A percentile compares a stretch with the other conserved stretches of the same genome.
phyloP scores from a whole-genome alignment of 2,329 filamentous ascomycete genomes.

The Colletotrichum musicola region DNA sequence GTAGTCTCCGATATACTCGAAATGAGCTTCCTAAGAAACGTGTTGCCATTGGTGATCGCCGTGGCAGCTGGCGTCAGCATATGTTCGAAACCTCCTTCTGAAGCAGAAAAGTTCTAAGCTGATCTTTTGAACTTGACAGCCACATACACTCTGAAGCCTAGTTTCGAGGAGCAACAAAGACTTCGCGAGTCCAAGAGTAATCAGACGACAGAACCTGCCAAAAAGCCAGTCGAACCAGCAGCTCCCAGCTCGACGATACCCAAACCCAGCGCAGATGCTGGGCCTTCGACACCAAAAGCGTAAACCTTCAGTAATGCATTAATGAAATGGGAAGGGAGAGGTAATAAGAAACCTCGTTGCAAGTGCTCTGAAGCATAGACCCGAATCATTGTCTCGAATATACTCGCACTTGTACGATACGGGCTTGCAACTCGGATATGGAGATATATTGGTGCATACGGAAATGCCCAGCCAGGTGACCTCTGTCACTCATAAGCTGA shows the following conservation, averaged over 20 bases:
- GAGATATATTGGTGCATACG: too few species aligned
- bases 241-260: constrained; percentile 6
- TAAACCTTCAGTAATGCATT: neutral
- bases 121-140: constrained; percentile 11
- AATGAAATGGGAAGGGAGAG: neutral
- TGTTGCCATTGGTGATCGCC: constrained; percentile 25
- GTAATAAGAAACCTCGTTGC: neutral
- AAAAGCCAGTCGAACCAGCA: constrained; percentile 3
- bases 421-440: too few species aligned
- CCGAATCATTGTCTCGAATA: neutral
- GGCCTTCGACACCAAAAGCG: neutral
- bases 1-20: neutral
- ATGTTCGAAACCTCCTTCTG: constrained; percentile 9
- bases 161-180: constrained; percentile 28
- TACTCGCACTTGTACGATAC: too few species aligned
- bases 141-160: constrained; percentile 29
- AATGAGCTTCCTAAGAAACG: constrained; percentile 30
- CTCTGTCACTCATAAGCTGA: too few species aligned
- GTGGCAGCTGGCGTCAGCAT: constrained; percentile 30
- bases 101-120: neutral
- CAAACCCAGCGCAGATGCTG: neutral
- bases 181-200: constrained; percentile 11
- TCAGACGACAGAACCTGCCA: neutral
- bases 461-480: too few species aligned
- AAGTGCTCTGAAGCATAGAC: neutral